A percentile compares a stretch with the other conserved stretches of the same genome.
Evolutionary conservation across 1,139 yeast genomes (phyloP).

Genomic region (Geotrichum reessii): DNA sequence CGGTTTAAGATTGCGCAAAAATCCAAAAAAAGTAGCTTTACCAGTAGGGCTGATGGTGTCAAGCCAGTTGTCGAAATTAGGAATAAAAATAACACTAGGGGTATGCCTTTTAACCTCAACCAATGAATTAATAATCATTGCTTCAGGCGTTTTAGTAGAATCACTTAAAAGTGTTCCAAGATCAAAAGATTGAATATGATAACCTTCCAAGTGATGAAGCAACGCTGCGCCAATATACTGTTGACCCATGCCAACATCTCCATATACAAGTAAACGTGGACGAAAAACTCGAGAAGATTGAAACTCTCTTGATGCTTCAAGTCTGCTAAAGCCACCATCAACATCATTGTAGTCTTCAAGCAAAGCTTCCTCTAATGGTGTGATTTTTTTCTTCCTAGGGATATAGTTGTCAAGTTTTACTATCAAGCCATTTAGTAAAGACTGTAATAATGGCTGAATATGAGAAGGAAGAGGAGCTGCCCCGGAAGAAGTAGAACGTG

Average conservation of each 20-base stretch:
- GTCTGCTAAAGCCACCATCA: slow-evolving; percentile 63
- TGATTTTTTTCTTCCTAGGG: slow-evolving; percentile 55
- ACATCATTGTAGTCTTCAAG: slow-evolving; percentile 53
- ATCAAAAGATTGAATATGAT: slow-evolving; percentile 82
- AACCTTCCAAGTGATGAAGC: slow-evolving; percentile 79
- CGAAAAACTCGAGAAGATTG: slow-evolving; percentile 66
- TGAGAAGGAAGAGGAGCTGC: slow-evolving; percentile 78
- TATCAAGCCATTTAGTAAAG: slow-evolving; percentile 46
- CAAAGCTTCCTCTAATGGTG: slow-evolving; percentile 66
- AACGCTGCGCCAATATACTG: slow-evolving; percentile 80
- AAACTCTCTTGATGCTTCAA: slow-evolving; percentile 54
- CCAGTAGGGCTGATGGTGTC: slow-evolving; percentile 63
- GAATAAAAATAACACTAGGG: slow-evolving; percentile 80
- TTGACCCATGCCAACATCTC: slow-evolving; percentile 82
- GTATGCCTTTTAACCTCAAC: slow-evolving; percentile 86
- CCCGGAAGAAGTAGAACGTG: slow-evolving; percentile 65
- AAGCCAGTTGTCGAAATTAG: slow-evolving; percentile 77
- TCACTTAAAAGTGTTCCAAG: slow-evolving; percentile 75
- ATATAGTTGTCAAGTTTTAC: slow-evolving; percentile 51
- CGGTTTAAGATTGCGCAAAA: slow-evolving; percentile 63
- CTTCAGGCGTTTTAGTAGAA: slow-evolving; percentile 76
- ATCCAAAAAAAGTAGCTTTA: slow-evolving; percentile 62
- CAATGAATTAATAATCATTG: slow-evolving; percentile 75
- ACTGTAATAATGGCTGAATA: slow-evolving; percentile 55
- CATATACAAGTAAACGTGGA: slow-evolving; percentile 73